phyloP scores from a whole-genome alignment of 78 protist genomes.

The Dictyostelium citrinum region DNA sequence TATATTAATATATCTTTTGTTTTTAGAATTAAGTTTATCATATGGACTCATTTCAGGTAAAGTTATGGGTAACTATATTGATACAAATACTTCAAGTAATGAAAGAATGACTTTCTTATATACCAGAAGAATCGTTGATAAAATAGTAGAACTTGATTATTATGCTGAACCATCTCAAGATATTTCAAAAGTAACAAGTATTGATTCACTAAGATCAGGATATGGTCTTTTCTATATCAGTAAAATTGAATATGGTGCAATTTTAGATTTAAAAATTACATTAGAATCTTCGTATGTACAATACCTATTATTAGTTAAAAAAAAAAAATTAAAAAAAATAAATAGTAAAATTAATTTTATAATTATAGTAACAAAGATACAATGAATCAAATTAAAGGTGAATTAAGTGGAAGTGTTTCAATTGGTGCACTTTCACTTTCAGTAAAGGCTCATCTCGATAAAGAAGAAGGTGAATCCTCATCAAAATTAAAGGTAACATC shows the following conservation, averaged over 20 bases:
- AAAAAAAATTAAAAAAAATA: no score
- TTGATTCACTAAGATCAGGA: neutral
- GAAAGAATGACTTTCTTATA: neutral
- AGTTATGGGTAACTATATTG: neutral
- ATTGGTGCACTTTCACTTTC: neutral
- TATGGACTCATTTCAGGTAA: constrained; percentile 1
- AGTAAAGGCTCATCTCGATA: neutral
- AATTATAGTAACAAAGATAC: neutral
- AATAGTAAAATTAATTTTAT: no score
- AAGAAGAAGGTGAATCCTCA: neutral
- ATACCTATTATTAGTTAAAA: neutral
- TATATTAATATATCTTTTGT: no score
- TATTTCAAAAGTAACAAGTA: neutral
- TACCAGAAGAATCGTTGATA: neutral
- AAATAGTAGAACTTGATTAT: neutral
- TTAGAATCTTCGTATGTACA: constrained; percentile 20
- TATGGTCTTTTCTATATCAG: constrained; percentile 2
- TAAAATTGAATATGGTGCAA: constrained; percentile 17
- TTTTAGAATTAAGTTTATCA: constrained; percentile 2
- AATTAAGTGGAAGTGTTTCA: neutral
- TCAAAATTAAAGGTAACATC: neutral
- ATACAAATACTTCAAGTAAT: neutral
- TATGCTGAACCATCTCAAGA: neutral
- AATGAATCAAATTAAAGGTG: neutral
- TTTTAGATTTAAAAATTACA: neutral